phyloP scores from a whole-genome alignment of 768 basidiomycete species.

The Suillus brevipes region DNA sequence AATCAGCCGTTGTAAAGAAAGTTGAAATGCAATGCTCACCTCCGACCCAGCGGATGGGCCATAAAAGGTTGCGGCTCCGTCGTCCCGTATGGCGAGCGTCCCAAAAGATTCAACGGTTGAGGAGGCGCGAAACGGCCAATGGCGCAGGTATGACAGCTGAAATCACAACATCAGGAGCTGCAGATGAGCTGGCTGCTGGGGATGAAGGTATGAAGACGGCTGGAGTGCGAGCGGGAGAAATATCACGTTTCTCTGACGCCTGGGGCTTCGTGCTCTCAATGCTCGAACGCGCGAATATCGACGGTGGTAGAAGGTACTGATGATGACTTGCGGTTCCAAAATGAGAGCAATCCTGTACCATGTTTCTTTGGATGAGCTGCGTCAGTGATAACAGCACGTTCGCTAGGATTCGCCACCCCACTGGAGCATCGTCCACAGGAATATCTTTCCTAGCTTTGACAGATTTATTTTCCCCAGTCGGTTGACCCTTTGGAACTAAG shows the following conservation, averaged over 20 bases:
- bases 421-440: slow-evolving; percentile 52
- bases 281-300: slow-evolving; percentile 27
- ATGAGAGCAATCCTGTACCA: slow-evolving; percentile 64
- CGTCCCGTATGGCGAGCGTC: slow-evolving; percentile 66
- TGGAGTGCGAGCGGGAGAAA: slow-evolving; percentile 18
- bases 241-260: slow-evolving; percentile 12
- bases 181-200: slow-evolving; percentile 6
- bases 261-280: slow-evolving; percentile 25
- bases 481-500: slow-evolving; percentile 70
- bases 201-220: slow-evolving; percentile 7
- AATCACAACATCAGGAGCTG: slow-evolving; percentile 9
- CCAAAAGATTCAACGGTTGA: slow-evolving; percentile 75
- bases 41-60: slow-evolving; percentile 73
- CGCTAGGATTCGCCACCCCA: slow-evolving; percentile 71
- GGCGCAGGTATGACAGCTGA: slow-evolving; percentile 33
- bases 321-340: slow-evolving; percentile 55
- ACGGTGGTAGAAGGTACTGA: slow-evolving; percentile 28
- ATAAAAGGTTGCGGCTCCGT: slow-evolving; percentile 70
- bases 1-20: slow-evolving; percentile 32
- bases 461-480: slow-evolving; percentile 66
- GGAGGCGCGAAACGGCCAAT: slow-evolving; percentile 82
- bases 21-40: slow-evolving; percentile 41
- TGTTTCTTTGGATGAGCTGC: slow-evolving; percentile 49
- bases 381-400: slow-evolving; percentile 30
- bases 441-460: slow-evolving; percentile 54